Evolutionary conservation across 208 protist species (phyloP).

Genomic region (Leishmania guyanensis): DNA sequence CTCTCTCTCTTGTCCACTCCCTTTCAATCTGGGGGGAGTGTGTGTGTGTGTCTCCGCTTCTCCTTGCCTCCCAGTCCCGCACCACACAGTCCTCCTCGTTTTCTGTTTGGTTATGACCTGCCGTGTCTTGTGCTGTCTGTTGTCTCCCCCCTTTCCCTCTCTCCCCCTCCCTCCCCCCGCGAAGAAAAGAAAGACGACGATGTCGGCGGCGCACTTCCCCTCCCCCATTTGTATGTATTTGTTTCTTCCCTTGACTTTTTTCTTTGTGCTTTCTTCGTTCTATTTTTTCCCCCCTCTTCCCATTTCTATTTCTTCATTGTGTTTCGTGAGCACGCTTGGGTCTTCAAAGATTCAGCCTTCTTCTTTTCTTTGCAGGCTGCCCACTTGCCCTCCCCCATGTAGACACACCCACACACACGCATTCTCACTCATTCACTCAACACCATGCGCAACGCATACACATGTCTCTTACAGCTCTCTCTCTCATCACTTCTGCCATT

Average conservation of each 20-base stretch:
- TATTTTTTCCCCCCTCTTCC: not conserved
- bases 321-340: not conserved
- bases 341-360: not conserved
- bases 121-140: not conserved
- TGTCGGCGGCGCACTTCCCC: not conserved
- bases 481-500: not conserved
- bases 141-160: not conserved
- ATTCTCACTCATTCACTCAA: not conserved
- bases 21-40: not conserved
- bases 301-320: not conserved
- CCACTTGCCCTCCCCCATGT: not conserved
- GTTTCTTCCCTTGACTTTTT: not conserved
- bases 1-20: not conserved
- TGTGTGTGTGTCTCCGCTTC: no score
- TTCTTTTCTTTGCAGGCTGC: not conserved
- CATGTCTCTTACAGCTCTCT: not conserved
- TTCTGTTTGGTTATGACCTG: not conserved
- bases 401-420: not conserved
- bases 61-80: not conserved
- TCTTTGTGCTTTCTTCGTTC: not conserved
- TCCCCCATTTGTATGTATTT: not conserved
- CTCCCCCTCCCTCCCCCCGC: not conserved
- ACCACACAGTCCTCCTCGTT: not conserved
- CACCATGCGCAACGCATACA: not conserved
- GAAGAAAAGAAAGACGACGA: not conserved